Base-by-base conservation (phyloP, 169 alveolate species). In the Babesia ovis region DNA sequence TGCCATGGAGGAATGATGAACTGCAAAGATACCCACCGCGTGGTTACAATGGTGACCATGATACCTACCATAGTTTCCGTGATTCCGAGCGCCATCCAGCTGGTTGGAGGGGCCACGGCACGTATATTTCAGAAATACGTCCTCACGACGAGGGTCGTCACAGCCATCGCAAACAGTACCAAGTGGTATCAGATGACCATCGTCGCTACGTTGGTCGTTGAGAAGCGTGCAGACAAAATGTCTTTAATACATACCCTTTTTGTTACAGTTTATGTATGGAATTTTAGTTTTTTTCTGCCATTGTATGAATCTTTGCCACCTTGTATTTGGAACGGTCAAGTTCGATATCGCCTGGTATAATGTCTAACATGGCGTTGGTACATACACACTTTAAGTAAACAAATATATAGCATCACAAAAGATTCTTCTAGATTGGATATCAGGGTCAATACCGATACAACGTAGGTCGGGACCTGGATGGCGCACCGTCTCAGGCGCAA, bases 401-500 rank as follows among this genome's bases (percentile, higher is more conserved):
- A n/a, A n/a, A n/a, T n/a, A n/a, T n/a, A n/a, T n/a, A n/a, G n/a
- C n/a, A n/a, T n/a, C n/a, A n/a, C n/a, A n/a, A n/a, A n/a, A n/a
- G n/a, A n/a, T n/a, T n/a, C n/a, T n/a, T n/a, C n/a, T n/a, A n/a
- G n/a, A n/a, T n/a, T n/a, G n/a, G n/a, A n/a, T n/a, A n/a, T n/a
- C n/a, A n/a, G n/a, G n/a, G n/a, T n/a, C n/a, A n/a, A n/a, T n/a
- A n/a, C n/a, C n/a, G n/a, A n/a, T n/a, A 39, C 8, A 12, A 6
- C 27, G 5, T 48, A 18, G 27, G 20, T 48, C 27, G 27, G 20
- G 32, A 48, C 14, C 5, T 48, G 5, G 25, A 3, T 29, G 66
- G 37, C 48, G 39, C 67, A 57, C 48, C 67, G 46, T 1, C 45
- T 29, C 48, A 4, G 67, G 16, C 51, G 5, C 61, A 23, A 48